Base-by-base conservation (phyloP, 805 yeast genomes). In the Lipomyces spencermartinsiae region DNA sequence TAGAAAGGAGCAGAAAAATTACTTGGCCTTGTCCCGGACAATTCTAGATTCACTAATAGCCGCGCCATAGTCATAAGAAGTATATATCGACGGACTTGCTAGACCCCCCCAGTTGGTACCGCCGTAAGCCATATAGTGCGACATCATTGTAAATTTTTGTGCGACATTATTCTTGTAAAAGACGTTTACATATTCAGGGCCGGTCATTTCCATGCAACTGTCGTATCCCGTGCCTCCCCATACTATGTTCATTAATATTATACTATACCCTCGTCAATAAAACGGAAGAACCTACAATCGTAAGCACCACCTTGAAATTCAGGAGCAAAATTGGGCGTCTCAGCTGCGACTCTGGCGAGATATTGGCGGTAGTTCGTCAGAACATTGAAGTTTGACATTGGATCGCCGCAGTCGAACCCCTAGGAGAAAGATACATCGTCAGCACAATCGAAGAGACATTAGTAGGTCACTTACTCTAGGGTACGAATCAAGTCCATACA, bases 211-310 rank as follows among this genome's bases (percentile, higher is more conserved):
- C 16, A 61, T 55, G 58, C 70, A 67, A 1, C 14, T 37, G 16
- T 67, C 70, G 51, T 67, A 67, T 5, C 70, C 70, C 12, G 62
- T 39, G 34, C 70, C 70, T 33, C 65, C 70, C 70, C 70, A 67
- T 14, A 37, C 46, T 53, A 43, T 6, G 4, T 5, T 43, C 49
- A 43, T 43, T 43, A 43, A n/a, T 43, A 43, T n/a, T n/a, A 43
- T 1, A 16, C 5, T n/a, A 43, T 1, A 16, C 5, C 7, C 49
- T 43, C 2, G 7, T 43, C 22, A 39, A 43, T 12, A 4, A 53
- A 25, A 31, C n/a, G 22, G 56, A 22, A 3, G 9, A 4, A 1
- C 56, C 1, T 53, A 53, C 56, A 31, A 33, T 67, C 70, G 33
- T 57, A 63, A 43, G 65, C 65, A 37, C 70, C 70, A 3, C 58